Percentiles rank a stretch among this genome's conserved stretches.
phyloP scores from a whole-genome alignment of 345 rosid species.

The Rubroshorea leprosula region DNA sequence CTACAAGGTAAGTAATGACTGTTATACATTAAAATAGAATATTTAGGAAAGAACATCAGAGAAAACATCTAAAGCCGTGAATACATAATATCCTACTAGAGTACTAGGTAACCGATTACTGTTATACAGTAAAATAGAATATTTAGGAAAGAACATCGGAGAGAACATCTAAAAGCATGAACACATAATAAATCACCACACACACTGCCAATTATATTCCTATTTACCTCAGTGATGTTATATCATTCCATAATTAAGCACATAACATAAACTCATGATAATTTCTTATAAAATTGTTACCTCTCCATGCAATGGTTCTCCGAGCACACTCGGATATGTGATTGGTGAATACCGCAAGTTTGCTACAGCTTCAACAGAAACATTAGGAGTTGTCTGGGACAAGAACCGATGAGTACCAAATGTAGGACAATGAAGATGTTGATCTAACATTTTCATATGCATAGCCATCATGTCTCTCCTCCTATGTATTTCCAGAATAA shows the following conservation, averaged over 20 bases:
- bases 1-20: too few relatives aligned
- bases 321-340: conserved; percentile 95
- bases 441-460: conserved; percentile 99
- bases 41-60: too few relatives aligned
- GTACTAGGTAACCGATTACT: too few relatives aligned
- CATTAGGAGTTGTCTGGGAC: conserved; percentile 58
- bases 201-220: not conserved
- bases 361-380: conserved; percentile 61
- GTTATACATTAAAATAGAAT: too few relatives aligned
- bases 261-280: not conserved
- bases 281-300: conserved; percentile 29
- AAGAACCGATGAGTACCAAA: conserved; percentile 88
- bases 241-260: not conserved
- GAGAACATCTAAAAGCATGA: too few relatives aligned
- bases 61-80: too few relatives aligned
- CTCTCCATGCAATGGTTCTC: conserved; percentile 98
- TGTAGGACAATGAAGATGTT: conserved; percentile 94
- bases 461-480: conserved; percentile 95
- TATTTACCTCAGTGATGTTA: not conserved
- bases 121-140: too few relatives aligned
- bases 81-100: too few relatives aligned
- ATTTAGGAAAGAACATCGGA: too few relatives aligned
- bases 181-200: too few relatives aligned
- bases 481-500: conserved; percentile 90
- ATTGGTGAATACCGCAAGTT: conserved; percentile 85